Evolutionary conservation across 768 basidiomycete genomes (phyloP), one percentile per base, ranked within the genome.

Genomic region (Serendipita vermifera): DNA sequence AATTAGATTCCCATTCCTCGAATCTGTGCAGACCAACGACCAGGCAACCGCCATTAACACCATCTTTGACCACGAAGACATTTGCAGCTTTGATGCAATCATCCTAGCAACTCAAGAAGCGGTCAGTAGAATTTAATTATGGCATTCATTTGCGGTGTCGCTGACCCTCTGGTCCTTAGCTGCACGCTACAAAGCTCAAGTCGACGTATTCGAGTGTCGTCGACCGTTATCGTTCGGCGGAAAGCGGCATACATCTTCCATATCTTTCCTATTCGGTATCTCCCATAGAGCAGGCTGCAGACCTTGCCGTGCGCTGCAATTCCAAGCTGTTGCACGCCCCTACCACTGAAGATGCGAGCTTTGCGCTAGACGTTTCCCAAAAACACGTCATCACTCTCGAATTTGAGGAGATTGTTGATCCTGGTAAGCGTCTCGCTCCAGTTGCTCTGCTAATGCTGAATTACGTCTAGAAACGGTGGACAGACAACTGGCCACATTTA

Each of bases 331-430:
- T 51, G 46, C 29, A 22, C 17, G 27, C 17, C 27, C n/a, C 46
- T 7, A 7, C 27, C 17, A 31, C 26, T 31, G 41, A 43, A 43
- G 46, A 51, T 3, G 31, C 20, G 9, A 22, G 24, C 20, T n/a
- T 51, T 9, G 29, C 2, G n/a, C 29, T 51, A 9, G 46, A 51
- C 27, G 22, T 29, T 5, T 9, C 20, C 20, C 22, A 17, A 7
- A 51, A 26, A n/a, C 46, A 51, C 27, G 46, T 51, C 46, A 31
- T 51, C 46, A n/a, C 4, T 26, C 46, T 51, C 7, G 22, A 31
- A 5, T 26, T 22, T 26, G 27, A 9, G 17, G 15, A 41, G 15
- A 26, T 20, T 6, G 15, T n/a, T 20, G 15, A 41, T 26, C 26
- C 39, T 9, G 15, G 39, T n/a, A n/a, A 41, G 39, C 6, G 26